Base-by-base conservation (phyloP, 176 grass and related monocot species). In the Pontederia paniculata region DNA sequence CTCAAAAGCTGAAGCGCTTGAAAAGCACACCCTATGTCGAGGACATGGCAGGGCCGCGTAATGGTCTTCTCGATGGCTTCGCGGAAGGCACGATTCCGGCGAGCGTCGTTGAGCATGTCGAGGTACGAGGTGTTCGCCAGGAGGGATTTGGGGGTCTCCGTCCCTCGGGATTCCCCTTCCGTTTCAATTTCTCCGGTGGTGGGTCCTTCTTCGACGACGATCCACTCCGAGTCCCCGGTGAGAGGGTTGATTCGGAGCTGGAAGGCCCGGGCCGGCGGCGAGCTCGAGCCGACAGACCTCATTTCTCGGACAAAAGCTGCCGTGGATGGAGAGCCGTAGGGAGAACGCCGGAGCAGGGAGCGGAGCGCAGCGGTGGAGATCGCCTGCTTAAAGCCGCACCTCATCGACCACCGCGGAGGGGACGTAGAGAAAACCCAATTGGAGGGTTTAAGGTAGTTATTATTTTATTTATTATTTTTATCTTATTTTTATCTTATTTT, bases 201-300 rank as follows among this genome's bases (percentile, higher is more conserved):
- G 5, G 74, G 81, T 19, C 47, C 62, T 22, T 78, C 84, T 15
- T 89, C 74, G 23, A 95, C 77, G 73, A 96, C 76, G 48, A 96
- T 54, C 85, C 90, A 96, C 70, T 96, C 90, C 58, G 85, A 95
- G 62, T 95, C 85, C 17, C 90, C 90, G 16, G 90, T 95, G 67
- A 95, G 85, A 17, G 78, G 90, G 73, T 89, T 83, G 82, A 73
- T 63, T 31, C 70, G 84, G 69, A 95, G 90, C 79, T 95, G 90
- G 79, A 95, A 95, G 10, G 82, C 77, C 9, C 83, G 68, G 18
- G 67, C 37, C 17, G 70, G 22, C 44, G 46, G 61, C 68, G 56
- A 12, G 21, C 42, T 14, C 20, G 60, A 9, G 45, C 28, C 20
- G 45, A 37, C 17, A 17, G 37, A 2, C 45, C 66, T 42, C 74